Evolutionary conservation across 2,329 filamentous ascomycete genomes (phyloP).

Genomic region (Penicillium sp.): DNA sequence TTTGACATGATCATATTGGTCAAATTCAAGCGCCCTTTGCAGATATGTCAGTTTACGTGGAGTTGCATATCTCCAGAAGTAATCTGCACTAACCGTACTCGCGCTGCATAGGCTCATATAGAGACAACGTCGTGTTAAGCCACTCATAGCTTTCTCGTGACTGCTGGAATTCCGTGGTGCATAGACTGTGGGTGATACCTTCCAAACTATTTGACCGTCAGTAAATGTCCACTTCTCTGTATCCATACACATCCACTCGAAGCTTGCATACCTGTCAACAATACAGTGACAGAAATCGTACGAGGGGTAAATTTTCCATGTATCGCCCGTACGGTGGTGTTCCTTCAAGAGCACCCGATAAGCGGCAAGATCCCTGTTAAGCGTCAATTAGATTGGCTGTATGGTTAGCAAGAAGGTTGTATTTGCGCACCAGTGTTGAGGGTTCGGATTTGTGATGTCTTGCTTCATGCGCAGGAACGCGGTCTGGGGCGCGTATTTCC

Average conservation of each 20-base stretch:
- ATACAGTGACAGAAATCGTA: constrained; percentile 78
- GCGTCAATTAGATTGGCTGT: background rate
- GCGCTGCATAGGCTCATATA: constrained; percentile 91
- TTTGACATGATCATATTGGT: constrained; percentile 86
- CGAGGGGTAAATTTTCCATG: constrained; percentile 92
- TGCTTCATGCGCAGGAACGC: constrained; percentile 94
- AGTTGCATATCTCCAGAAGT: background rate
- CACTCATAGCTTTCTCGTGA: constrained; percentile 87
- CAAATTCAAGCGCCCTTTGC: constrained; percentile 61
- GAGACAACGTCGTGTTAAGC: constrained; percentile 42
- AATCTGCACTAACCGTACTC: constrained; percentile 59
- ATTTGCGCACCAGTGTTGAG: constrained; percentile 68
- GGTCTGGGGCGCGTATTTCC: constrained; percentile 79
- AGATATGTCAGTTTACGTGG: background rate
- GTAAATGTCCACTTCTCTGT: background rate
- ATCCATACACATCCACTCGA: background rate
- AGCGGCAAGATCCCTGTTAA: constrained; percentile 72
- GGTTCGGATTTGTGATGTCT: constrained; percentile 72
- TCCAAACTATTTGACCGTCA: constrained; percentile 87
- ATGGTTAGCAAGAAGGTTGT: background rate
- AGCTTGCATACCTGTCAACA: background rate
- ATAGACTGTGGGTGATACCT: constrained; percentile 84
- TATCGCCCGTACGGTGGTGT: constrained; percentile 63
- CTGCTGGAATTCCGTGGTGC: constrained; percentile 87
- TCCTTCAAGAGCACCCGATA: constrained; percentile 70